Evolutionary conservation across 2,329 filamentous ascomycete species (phyloP).

Genomic region (Pseudopithomyces maydicus): DNA sequence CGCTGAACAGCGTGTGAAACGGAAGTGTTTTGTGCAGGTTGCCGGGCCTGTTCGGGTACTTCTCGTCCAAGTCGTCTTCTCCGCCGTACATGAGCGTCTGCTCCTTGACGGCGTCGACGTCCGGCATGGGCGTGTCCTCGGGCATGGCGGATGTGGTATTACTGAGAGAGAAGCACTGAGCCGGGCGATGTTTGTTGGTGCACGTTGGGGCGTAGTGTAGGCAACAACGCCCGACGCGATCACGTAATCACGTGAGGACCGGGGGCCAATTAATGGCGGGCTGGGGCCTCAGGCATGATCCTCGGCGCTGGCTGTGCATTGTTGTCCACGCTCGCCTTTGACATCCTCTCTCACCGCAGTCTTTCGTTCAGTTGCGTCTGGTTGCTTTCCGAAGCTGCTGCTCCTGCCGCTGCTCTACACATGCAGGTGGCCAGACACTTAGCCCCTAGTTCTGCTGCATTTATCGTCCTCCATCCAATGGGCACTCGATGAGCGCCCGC

Average conservation of each 20-base stretch:
- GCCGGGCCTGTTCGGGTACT: constrained; percentile 76
- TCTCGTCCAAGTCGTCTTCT: constrained; percentile 54
- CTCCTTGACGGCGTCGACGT: constrained; percentile 51
- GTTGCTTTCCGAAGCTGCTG: constrained; percentile 9
- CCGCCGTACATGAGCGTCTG: constrained; percentile 57
- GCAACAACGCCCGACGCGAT: constrained; percentile 8
- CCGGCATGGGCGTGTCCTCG: constrained; percentile 43
- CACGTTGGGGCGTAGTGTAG: constrained; percentile 1
- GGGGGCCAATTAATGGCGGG: neutral
- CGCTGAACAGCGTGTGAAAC: constrained; percentile 78
- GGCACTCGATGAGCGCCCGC: constrained; percentile 40
- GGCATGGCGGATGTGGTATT: constrained; percentile 31
- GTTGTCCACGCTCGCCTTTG: constrained; percentile 7
- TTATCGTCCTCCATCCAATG: constrained; percentile 37
- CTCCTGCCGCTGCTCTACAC: constrained; percentile 5
- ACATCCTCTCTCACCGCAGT: constrained; percentile 15
- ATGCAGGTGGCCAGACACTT: constrained; percentile 10
- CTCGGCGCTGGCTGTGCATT: constrained; percentile 10
- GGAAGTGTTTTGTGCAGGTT: constrained; percentile 80
- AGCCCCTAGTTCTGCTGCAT: constrained; percentile 3
- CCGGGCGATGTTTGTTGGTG: neutral
- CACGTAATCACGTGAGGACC: constrained; percentile 9
- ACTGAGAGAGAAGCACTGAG: neutral
- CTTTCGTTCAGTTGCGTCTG: constrained; percentile 17
- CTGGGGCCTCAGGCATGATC: constrained; percentile 2